Percentiles rank a stretch among this genome's conserved stretches.
Evolutionary conservation across 495 filamentous ascomycete genomes (phyloP).

Genomic region (Pyrenopolyporus hunteri): DNA sequence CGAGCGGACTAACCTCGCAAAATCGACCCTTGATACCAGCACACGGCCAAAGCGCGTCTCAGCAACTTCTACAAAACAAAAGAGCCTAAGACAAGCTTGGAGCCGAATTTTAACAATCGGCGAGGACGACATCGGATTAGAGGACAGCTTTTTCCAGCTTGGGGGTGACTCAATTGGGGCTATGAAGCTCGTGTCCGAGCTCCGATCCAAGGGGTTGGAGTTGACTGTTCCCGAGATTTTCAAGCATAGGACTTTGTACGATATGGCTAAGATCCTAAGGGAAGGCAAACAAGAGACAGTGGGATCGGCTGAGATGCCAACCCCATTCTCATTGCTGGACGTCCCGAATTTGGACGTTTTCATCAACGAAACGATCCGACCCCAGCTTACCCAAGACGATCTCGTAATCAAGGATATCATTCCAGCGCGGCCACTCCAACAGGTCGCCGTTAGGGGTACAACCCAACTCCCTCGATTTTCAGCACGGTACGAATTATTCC

Average conservation of each 20-base stretch:
- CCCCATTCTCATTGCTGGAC: slow-evolving; percentile 44
- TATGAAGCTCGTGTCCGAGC: slow-evolving; percentile 69
- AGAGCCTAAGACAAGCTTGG: slow-evolving; percentile 46
- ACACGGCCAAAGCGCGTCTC: slow-evolving; percentile 33
- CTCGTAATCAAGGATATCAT: slow-evolving; percentile 61
- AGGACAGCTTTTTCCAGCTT: slow-evolving; percentile 66
- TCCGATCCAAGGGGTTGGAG: slow-evolving; percentile 56
- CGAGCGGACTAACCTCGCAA: slow-evolving; percentile 18
- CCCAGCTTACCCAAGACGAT: slow-evolving; percentile 48
- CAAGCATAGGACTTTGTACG: slow-evolving; percentile 54
- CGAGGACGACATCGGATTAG: slow-evolving; percentile 53
- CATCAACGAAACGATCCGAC: slow-evolving; percentile 41
- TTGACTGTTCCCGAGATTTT: slow-evolving; percentile 64
- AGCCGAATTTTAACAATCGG: slow-evolving; percentile 42
- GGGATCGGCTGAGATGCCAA: slow-evolving; percentile 8
- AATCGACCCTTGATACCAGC: background rate
- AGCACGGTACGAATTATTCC: slow-evolving; percentile 50
- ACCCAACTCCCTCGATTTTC: slow-evolving; percentile 57
- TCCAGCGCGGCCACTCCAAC: slow-evolving; percentile 68
- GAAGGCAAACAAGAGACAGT: slow-evolving; percentile 20
- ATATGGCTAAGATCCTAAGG: slow-evolving; percentile 46
- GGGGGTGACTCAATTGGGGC: slow-evolving; percentile 75
- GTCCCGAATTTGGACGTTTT: slow-evolving; percentile 40
- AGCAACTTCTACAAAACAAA: slow-evolving; percentile 46
- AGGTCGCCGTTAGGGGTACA: slow-evolving; percentile 65